Evolutionary conservation across 495 filamentous ascomycete species (phyloP).

Genomic region (Talaromyces wortmannii): DNA sequence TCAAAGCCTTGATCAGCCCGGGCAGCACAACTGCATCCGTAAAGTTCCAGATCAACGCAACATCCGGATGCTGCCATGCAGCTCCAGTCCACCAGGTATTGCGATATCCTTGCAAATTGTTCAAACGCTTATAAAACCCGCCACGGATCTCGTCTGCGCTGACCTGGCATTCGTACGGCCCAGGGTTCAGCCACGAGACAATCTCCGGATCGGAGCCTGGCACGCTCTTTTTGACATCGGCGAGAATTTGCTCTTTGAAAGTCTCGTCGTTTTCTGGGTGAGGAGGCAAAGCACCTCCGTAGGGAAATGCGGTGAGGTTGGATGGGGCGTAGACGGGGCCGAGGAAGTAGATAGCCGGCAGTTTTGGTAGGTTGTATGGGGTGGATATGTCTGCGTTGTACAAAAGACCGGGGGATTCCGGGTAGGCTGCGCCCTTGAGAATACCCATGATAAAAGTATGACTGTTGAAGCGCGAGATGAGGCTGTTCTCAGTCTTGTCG

Average conservation of each 20-base stretch:
- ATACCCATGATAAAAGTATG: slow-evolving; percentile 28
- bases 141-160: slow-evolving; percentile 10
- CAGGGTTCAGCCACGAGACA: slow-evolving; percentile 13
- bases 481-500: slow-evolving; percentile 15
- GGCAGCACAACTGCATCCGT: not conserved
- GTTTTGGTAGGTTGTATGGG: slow-evolving; percentile 14
- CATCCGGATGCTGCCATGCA: not conserved
- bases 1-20: not conserved
- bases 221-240: slow-evolving; percentile 1
- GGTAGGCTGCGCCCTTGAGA: slow-evolving; percentile 20
- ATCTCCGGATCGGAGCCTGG: slow-evolving; percentile 10
- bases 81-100: slow-evolving; percentile 23
- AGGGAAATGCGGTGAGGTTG: slow-evolving; percentile 7
- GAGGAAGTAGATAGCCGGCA: slow-evolving; percentile 18
- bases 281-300: slow-evolving; percentile 3
- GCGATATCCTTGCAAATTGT: slow-evolving; percentile 20
- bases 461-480: slow-evolving; percentile 30
- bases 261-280: slow-evolving; percentile 9
- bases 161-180: slow-evolving; percentile 21
- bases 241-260: slow-evolving; percentile 6
- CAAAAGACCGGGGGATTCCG: slow-evolving; percentile 8
- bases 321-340: slow-evolving; percentile 8
- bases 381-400: slow-evolving; percentile 13
- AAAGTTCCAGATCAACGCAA: not conserved
- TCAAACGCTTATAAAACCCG: slow-evolving; percentile 17